Conservation (phyloP, 2,329 filamentous ascomycete genomes). For the Aspergillus fumigatus region DNA sequence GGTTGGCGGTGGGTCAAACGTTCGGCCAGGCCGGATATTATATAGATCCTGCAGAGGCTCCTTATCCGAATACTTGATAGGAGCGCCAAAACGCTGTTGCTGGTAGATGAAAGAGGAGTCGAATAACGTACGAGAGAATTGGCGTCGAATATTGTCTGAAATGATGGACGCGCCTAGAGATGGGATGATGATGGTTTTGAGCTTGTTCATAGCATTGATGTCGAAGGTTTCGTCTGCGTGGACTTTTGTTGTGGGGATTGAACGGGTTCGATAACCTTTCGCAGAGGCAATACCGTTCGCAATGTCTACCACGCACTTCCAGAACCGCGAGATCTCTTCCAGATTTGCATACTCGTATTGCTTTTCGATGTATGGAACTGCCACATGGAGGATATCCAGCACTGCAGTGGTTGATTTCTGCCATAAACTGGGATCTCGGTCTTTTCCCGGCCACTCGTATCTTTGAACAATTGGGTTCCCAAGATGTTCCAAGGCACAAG, state of each 20-base stretch:
- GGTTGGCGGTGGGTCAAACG: conserved; percentile 62
- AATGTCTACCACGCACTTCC: conserved; percentile 63
- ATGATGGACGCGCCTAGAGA: conserved; percentile 63
- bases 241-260: conserved; percentile 44
- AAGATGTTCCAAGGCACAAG: conserved; percentile 62
- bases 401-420: conserved; percentile 68
- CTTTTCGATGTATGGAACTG: conserved; percentile 57
- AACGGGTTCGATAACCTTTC: conserved; percentile 48
- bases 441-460: conserved; percentile 69
- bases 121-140: conserved; percentile 74
- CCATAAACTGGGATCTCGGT: conserved; percentile 72
- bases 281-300: conserved; percentile 66
- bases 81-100: conserved; percentile 59
- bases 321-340: conserved; percentile 55
- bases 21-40: conserved; percentile 64
- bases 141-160: conserved; percentile 60
- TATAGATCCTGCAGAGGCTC: conserved; percentile 61
- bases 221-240: conserved; percentile 75
- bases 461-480: conserved; percentile 69
- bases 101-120: conserved; percentile 74
- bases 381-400: conserved; percentile 62
- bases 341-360: conserved; percentile 28
- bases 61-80: conserved; percentile 38
- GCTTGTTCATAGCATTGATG: conserved; percentile 63
- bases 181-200: conserved; percentile 67